These are phyloP conservation scores for Teratosphaeria gauchensis DNA, from an alignment of 2,329 filamentous ascomycete species.

Conservation along the genomic window DNA sequence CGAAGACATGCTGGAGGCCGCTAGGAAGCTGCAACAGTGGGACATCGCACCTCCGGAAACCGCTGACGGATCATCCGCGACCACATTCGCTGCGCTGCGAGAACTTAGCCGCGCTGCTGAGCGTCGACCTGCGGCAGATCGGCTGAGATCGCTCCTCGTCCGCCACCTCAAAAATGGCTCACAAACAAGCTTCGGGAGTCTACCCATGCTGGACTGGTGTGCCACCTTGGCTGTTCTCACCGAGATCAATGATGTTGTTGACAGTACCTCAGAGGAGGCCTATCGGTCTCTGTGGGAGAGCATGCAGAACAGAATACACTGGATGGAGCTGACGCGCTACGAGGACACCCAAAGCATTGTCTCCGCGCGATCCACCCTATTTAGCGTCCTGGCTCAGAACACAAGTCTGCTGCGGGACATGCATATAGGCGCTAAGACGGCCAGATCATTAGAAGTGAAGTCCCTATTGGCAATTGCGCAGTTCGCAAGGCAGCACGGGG, in stretches of 20 bases:
- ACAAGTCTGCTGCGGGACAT: conserved; percentile 51
- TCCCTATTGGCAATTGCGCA: conserved; percentile 66
- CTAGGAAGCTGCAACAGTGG: conserved; percentile 81
- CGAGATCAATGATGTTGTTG: conserved; percentile 71
- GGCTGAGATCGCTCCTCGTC: conserved; percentile 2
- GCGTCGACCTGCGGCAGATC: conserved; percentile 4
- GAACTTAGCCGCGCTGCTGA: conserved; percentile 40
- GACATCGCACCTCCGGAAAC: conserved; percentile 66
- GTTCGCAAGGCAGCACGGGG: conserved; percentile 69
- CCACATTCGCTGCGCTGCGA: conserved; percentile 71
- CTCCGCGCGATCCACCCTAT: conserved; percentile 71
- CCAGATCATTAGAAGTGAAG: conserved; percentile 63
- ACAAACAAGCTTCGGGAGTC: neutral
- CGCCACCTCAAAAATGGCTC: conserved; percentile 1
- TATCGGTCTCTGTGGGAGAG: neutral
- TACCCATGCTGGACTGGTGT: conserved; percentile 16
- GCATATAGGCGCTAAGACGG: conserved; percentile 51
- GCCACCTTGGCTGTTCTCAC: conserved; percentile 61
- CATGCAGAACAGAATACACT: conserved; percentile 59
- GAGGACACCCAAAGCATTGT: conserved; percentile 71
- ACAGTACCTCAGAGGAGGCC: conserved; percentile 41
- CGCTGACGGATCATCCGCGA: conserved; percentile 16
- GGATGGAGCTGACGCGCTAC: conserved; percentile 61
- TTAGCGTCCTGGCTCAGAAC: conserved; percentile 69
- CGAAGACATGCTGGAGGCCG: conserved; percentile 68